Conservation (phyloP, 148 eudicot genomes). For the Heliamphora exappendiculata region DNA sequence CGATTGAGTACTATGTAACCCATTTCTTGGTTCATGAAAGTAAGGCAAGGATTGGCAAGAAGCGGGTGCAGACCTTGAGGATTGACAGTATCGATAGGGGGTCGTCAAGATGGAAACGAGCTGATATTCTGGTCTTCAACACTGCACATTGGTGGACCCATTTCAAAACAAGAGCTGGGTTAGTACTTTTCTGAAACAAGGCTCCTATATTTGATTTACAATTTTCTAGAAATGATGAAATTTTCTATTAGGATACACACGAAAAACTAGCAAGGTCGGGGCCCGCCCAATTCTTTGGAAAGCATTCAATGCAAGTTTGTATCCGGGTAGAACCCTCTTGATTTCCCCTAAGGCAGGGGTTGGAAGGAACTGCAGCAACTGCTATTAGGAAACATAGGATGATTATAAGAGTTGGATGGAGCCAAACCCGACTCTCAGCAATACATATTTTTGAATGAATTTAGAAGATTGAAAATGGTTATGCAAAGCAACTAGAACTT, state of each 20-base stretch:
- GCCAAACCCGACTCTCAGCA: background rate
- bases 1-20: conserved; percentile 74
- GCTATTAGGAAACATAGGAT: background rate
- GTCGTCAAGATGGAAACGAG: conserved; percentile 88
- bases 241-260: background rate
- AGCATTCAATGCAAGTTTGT: background rate
- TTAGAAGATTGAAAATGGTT: background rate
- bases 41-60: conserved; percentile 76
- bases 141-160: conserved; percentile 99
- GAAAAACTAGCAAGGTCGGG: background rate
- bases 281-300: background rate
- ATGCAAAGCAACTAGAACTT: background rate
- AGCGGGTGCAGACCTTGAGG: conserved; percentile 67
- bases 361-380: background rate
- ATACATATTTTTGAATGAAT: background rate
- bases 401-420: background rate
- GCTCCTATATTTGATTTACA: background rate
- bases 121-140: conserved; percentile 88
- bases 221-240: background rate
- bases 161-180: conserved; percentile 87
- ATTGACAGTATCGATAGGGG: conserved; percentile 76
- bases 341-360: background rate
- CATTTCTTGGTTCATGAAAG: conserved; percentile 89
- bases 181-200: conserved; percentile 20
- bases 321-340: background rate